A percentile compares a stretch with the other conserved stretches of the same genome.
phyloP scores from a whole-genome alignment of 1,139 yeast genomes.

The Saccharomyces hybrid region DNA sequence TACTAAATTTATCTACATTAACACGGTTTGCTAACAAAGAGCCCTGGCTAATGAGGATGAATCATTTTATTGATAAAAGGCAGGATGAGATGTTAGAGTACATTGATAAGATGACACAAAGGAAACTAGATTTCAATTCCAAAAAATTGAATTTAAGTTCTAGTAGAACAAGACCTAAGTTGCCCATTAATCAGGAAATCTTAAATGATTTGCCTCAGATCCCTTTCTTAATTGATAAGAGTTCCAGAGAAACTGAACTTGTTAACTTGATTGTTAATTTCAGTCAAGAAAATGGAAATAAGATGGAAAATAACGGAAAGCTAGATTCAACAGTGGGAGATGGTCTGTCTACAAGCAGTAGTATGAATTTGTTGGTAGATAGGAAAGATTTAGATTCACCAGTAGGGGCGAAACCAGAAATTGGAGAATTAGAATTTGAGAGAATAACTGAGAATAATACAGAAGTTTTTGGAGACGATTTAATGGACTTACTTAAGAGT shows the following conservation, averaged over 20 bases:
- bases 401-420: slow-evolving; percentile 10
- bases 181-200: slow-evolving; percentile 41
- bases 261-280: slow-evolving; percentile 37
- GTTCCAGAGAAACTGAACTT: slow-evolving; percentile 52
- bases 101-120: slow-evolving; percentile 63
- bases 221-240: slow-evolving; percentile 62
- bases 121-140: slow-evolving; percentile 59
- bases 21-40: slow-evolving; percentile 73
- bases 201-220: slow-evolving; percentile 57
- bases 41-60: slow-evolving; percentile 67
- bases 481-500: slow-evolving; percentile 16
- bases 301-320: slow-evolving; percentile 1
- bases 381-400: slow-evolving; percentile 1
- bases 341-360: neutral
- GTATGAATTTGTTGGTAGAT: neutral
- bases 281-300: slow-evolving; percentile 8
- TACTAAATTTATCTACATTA: slow-evolving; percentile 74
- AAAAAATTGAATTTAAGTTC: slow-evolving; percentile 47
- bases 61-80: slow-evolving; percentile 54
- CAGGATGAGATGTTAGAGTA: slow-evolving; percentile 55
- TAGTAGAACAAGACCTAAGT: slow-evolving; percentile 18
- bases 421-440: slow-evolving; percentile 31
- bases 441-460: slow-evolving; percentile 28
- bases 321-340: neutral
- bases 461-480: slow-evolving; percentile 28